These are phyloP conservation scores for Omphalotus olearius DNA, from an alignment of 1,284 basidiomycete species.

Conservation along the genomic window DNA sequence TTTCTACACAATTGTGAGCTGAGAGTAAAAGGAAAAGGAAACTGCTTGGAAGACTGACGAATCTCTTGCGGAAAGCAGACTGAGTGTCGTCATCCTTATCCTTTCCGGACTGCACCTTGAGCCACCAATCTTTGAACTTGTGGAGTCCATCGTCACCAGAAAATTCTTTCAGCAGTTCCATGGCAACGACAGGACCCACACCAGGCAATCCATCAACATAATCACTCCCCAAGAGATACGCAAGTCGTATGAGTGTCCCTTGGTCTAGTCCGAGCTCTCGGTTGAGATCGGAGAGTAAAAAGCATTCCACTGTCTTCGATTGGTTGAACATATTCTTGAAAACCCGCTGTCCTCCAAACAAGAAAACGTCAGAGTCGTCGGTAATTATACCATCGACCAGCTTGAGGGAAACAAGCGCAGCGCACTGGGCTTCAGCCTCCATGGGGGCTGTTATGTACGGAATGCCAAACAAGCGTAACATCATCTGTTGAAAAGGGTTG, in stretches of 20 bases:
- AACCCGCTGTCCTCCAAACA: slow-evolving; percentile 91
- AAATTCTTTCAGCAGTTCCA: slow-evolving; percentile 93
- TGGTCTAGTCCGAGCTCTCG: slow-evolving; percentile 88
- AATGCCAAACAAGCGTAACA: slow-evolving; percentile 93
- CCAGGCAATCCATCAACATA: slow-evolving; percentile 96
- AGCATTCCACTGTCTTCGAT: slow-evolving; percentile 97
- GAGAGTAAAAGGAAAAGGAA: background rate
- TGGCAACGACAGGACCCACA: slow-evolving; percentile 93
- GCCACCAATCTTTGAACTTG: slow-evolving; percentile 95
- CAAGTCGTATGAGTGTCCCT: slow-evolving; percentile 83
- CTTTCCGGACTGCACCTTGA: slow-evolving; percentile 86
- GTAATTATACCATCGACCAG: slow-evolving; percentile 98
- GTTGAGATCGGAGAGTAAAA: slow-evolving; percentile 79
- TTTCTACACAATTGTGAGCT: slow-evolving; percentile 50
- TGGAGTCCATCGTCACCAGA: slow-evolving; percentile 79
- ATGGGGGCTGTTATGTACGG: slow-evolving; percentile 98
- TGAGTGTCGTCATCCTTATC: slow-evolving; percentile 72
- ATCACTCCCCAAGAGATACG: slow-evolving; percentile 94
- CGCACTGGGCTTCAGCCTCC: slow-evolving; percentile 99
- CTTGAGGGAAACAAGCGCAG: slow-evolving; percentile 79
- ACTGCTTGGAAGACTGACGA: slow-evolving; percentile 53
- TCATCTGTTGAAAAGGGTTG: slow-evolving; percentile 40
- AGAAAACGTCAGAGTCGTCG: slow-evolving; percentile 98
- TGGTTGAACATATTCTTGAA: slow-evolving; percentile 99
- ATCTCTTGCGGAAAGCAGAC: slow-evolving; percentile 76